Conservation (phyloP, 768 basidiomycete genomes). For the Leccinum fibrillosum region DNA sequence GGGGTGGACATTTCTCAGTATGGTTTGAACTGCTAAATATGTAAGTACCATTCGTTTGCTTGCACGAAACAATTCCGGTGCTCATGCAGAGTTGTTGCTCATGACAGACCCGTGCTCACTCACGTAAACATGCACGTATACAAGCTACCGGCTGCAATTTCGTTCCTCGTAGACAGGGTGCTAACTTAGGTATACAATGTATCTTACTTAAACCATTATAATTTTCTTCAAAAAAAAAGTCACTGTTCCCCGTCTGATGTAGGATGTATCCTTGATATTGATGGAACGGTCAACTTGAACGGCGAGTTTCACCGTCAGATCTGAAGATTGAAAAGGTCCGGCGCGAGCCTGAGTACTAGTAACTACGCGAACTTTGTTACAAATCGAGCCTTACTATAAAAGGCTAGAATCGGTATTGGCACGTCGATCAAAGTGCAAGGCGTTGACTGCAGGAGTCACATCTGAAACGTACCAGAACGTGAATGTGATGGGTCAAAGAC, state of each 20-base stretch:
- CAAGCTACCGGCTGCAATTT: neutral
- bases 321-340: neutral
- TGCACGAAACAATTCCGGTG: neutral
- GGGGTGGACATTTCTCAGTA: conserved; percentile 19
- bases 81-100: neutral
- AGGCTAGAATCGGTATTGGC: too few species aligned
- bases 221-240: neutral
- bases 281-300: too few species aligned
- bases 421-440: neutral
- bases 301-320: neutral
- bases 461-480: too few species aligned
- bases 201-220: neutral
- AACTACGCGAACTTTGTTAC: too few species aligned
- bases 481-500: neutral
- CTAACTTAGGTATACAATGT: neutral
- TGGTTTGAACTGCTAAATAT: conserved; percentile 16
- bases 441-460: too few species aligned
- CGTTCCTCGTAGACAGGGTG: neutral
- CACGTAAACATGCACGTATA: neutral
- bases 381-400: too few species aligned
- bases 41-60: neutral
- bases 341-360: too few species aligned
- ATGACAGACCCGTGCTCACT: neutral
- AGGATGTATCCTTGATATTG: too few species aligned
- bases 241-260: neutral